Base-by-base conservation (phyloP, 768 basidiomycete species). In the Leccinum barrowsii region DNA sequence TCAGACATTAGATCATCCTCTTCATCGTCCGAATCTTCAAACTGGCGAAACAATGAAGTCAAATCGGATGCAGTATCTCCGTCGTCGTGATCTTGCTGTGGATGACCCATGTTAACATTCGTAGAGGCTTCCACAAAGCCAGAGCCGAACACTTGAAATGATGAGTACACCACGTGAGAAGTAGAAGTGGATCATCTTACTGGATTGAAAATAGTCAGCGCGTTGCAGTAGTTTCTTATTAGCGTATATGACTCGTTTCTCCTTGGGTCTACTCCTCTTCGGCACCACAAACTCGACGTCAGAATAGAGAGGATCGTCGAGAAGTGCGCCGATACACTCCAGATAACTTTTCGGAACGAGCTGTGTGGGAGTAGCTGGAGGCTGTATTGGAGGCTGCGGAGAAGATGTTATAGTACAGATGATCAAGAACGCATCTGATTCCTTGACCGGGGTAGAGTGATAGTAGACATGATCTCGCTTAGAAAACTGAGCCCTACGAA, bases 271-370 rank as follows among this genome's bases (percentile, higher is more conserved):
- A 22, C 71, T 70, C 34, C 77, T 67, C 32, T 74, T 73, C 0
- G 89, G 88, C 30, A 94, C 74, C 19, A 92, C 75, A 62, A 94
- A 94, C 68, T 88, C 85, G 17, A 94, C 83, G 65, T 94, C 92
- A 6, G 92, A 92, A 64, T 93, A 94, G 12, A 81, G 68, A n/a
- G 88, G 88, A 65, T 94, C 89, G 64, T 94, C 86, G 10, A 94
- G 76, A 24, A 94, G 74, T 32, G 78, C 73, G 5, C 92, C 92
- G n/a, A 93, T 77, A 13, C 85, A 84, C 62, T 86, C 82, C 42
- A 94, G 67, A 15, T 89, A 79, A 55, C 77, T 78, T 64, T 80
- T 85, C 0, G 92, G 90, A 7, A 92, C 87, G 24, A 77, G 71
- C 55, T 84, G 80, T 34, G 76, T 74, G 28, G 79, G 78, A 4